Percentiles rank a stretch among this genome's conserved stretches.
These are phyloP conservation scores for Wickerhamomyces bovis DNA, from an alignment of 805 yeast species.

Conservation along the genomic window DNA sequence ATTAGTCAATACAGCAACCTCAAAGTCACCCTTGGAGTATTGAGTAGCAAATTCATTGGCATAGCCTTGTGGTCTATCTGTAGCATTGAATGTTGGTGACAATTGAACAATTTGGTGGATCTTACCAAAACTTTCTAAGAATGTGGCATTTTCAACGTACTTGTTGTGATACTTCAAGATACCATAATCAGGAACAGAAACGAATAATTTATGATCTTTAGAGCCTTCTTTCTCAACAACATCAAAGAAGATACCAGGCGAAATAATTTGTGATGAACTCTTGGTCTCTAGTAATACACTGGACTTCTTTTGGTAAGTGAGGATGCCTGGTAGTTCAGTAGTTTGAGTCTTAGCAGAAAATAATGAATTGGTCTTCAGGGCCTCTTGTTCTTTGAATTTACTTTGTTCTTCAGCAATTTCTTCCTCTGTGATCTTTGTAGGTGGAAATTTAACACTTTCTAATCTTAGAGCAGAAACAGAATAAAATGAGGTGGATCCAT, in stretches of 20 bases:
- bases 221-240: constrained; percentile 35
- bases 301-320: constrained; percentile 50
- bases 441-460: constrained; percentile 59
- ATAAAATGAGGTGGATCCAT: constrained; percentile 32
- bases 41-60: constrained; percentile 86
- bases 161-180: constrained; percentile 65
- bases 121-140: constrained; percentile 51
- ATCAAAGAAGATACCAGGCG: constrained; percentile 84
- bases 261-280: constrained; percentile 52
- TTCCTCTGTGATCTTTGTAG: constrained; percentile 39
- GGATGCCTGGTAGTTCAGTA: constrained; percentile 25
- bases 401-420: constrained; percentile 19
- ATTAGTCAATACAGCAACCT: constrained; percentile 77
- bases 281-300: constrained; percentile 52
- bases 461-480: constrained; percentile 35
- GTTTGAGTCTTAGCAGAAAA: constrained; percentile 9
- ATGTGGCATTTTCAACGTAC: constrained; percentile 77
- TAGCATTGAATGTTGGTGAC: constrained; percentile 65
- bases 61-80: constrained; percentile 72
- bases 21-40: constrained; percentile 58
- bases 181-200: constrained; percentile 82
- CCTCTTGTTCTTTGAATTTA: constrained; percentile 25
- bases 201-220: constrained; percentile 48
- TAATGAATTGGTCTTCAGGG: constrained; percentile 27
- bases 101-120: constrained; percentile 72